These are phyloP conservation scores for Fusarium tanahbumbuense DNA, from an alignment of 2,329 filamentous ascomycete species.

Conservation along the genomic window DNA sequence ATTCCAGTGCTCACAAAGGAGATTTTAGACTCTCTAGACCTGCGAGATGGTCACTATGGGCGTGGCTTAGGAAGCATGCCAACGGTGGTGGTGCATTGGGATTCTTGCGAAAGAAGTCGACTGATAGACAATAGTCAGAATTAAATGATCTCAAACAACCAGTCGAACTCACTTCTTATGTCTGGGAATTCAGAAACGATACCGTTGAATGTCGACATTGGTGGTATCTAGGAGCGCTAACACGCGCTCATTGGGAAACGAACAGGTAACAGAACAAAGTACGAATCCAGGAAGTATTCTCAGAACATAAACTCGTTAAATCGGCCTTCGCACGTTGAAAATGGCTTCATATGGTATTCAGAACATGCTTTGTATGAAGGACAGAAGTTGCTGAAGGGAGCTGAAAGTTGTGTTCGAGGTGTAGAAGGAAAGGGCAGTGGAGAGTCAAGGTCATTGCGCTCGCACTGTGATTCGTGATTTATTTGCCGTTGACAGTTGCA, in stretches of 20 bases:
- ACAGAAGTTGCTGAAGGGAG: neutral
- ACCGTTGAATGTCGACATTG: slow-evolving; percentile 83
- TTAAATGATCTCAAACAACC: accelerated
- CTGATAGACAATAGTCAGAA: slow-evolving; percentile 53
- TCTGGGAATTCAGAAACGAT: slow-evolving; percentile 80
- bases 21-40: slow-evolving; percentile 81
- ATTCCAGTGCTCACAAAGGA: slow-evolving; percentile 68
- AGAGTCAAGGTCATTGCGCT: neutral
- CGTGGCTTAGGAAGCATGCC: slow-evolving; percentile 90
- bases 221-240: neutral
- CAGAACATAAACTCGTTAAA: neutral
- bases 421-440: neutral
- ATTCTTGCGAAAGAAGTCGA: slow-evolving; percentile 82
- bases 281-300: neutral
- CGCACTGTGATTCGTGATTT: neutral
- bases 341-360: neutral
- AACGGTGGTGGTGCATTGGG: slow-evolving; percentile 69
- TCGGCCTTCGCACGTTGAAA: accelerated
- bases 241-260: neutral
- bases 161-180: slow-evolving; percentile 67
- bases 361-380: neutral
- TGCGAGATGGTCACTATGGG: slow-evolving; percentile 88
- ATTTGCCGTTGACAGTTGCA: neutral
- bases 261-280: neutral
- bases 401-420: neutral